Conservation (phyloP, 768 basidiomycete genomes). For the Leccinum longicurvipes region DNA sequence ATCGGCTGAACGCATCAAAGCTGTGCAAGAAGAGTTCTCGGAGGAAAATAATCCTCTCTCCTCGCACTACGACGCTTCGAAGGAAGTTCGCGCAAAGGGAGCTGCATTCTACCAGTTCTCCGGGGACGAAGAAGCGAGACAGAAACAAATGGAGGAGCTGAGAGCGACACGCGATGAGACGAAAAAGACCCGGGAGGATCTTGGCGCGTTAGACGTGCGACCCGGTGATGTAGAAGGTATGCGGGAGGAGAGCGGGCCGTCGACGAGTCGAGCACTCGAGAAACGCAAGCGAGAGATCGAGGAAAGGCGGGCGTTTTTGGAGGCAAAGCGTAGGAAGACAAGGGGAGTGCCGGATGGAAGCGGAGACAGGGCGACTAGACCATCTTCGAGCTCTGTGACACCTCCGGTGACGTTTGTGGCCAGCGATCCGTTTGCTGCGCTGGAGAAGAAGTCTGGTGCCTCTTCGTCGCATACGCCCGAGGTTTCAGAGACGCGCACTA, state of each 20-base stretch:
- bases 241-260: constrained; percentile 36
- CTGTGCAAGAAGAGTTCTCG: constrained; percentile 64
- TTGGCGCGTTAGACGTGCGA: constrained; percentile 55
- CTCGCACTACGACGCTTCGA: constrained; percentile 76
- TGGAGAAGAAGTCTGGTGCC: constrained; percentile 38
- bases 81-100: constrained; percentile 83
- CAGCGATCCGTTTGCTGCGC: constrained; percentile 48
- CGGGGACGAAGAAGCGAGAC: constrained; percentile 74
- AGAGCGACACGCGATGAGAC: constrained; percentile 69
- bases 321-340: constrained; percentile 65
- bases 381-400: not conserved
- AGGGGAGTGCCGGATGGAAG: constrained; percentile 14
- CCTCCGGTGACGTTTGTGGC: constrained; percentile 12
- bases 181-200: constrained; percentile 52
- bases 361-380: not conserved
- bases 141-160: constrained; percentile 81
- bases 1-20: constrained; percentile 72
- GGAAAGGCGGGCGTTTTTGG: constrained; percentile 55
- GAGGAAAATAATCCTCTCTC: constrained; percentile 69
- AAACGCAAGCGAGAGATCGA: constrained; percentile 75
- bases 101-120: constrained; percentile 94
- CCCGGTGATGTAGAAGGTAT: constrained; percentile 82
- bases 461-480: constrained; percentile 19
- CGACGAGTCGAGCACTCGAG: constrained; percentile 52
- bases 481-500: constrained; percentile 25